phyloP scores from a whole-genome alignment of 805 yeast species.

The Hanseniaspora nectarophila region DNA sequence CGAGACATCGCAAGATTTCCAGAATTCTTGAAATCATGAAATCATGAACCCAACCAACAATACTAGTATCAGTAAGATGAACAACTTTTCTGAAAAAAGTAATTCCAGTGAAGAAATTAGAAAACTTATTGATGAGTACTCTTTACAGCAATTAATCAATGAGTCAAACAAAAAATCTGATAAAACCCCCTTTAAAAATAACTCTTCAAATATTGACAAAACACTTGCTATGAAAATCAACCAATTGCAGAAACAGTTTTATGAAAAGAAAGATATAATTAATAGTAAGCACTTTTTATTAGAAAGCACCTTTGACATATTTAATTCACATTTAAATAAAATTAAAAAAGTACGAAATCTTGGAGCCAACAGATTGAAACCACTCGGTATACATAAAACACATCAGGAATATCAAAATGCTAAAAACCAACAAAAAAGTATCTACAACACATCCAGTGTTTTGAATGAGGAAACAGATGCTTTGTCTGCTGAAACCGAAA shows the following conservation, averaged over 20 bases:
- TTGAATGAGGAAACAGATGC: constrained; percentile 22
- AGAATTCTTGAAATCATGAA: too few species aligned
- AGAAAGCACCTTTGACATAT: neutral
- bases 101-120: neutral
- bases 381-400: constrained; percentile 50
- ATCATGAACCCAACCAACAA: too few species aligned
- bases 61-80: too few species aligned
- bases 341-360: constrained; percentile 15
- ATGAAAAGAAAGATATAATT: neutral
- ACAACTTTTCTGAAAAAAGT: neutral
- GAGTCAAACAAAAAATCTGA: neutral
- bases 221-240: neutral
- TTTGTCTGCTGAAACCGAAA: constrained; percentile 18
- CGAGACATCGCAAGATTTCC: too few species aligned
- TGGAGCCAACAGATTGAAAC: constrained; percentile 41
- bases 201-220: too few species aligned
- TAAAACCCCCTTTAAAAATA: neutral
- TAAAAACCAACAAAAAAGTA: constrained; percentile 23
- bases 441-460: neutral
- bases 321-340: neutral
- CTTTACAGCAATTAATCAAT: neutral
- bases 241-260: neutral
- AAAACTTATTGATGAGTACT: neutral
- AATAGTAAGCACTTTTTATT: neutral
- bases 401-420: constrained; percentile 28